Conservation (phyloP, 306 rosid species). For the Quercus agrifolia region DNA sequence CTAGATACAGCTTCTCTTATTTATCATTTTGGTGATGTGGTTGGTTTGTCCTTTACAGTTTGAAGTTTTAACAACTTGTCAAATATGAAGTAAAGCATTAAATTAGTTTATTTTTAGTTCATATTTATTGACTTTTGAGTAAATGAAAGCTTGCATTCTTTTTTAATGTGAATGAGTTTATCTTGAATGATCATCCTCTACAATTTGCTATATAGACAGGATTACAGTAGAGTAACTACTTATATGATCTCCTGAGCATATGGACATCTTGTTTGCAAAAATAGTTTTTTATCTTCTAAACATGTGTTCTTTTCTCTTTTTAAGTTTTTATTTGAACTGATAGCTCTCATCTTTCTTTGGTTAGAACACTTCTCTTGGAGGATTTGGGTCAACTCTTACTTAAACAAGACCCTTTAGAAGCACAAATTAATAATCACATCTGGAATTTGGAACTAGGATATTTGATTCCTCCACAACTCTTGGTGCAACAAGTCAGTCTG, state of each 20-base stretch:
- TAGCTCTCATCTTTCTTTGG: slow-evolving; percentile 58
- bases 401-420: slow-evolving; percentile 79
- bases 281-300: background rate
- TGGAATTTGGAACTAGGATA: slow-evolving; percentile 81
- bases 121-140: background rate
- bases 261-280: background rate
- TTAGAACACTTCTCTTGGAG: slow-evolving; percentile 84
- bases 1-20: background rate
- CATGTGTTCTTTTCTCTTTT: background rate
- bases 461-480: slow-evolving; percentile 86
- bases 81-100: too few species aligned
- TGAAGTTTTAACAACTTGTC: background rate
- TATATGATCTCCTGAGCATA: background rate
- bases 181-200: background rate
- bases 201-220: background rate
- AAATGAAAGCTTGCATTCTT: background rate
- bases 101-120: too few species aligned
- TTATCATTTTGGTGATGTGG: background rate
- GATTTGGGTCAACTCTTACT: slow-evolving; percentile 70
- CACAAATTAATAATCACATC: slow-evolving; percentile 69
- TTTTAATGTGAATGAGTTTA: background rate
- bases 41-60: background rate
- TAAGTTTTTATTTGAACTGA: slow-evolving; percentile 13
- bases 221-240: background rate
- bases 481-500: slow-evolving; percentile 59